Percentiles rank a stretch among this genome's conserved stretches.
Conservation (phyloP, 129 eudicot species). For the Solidago caesia region DNA sequence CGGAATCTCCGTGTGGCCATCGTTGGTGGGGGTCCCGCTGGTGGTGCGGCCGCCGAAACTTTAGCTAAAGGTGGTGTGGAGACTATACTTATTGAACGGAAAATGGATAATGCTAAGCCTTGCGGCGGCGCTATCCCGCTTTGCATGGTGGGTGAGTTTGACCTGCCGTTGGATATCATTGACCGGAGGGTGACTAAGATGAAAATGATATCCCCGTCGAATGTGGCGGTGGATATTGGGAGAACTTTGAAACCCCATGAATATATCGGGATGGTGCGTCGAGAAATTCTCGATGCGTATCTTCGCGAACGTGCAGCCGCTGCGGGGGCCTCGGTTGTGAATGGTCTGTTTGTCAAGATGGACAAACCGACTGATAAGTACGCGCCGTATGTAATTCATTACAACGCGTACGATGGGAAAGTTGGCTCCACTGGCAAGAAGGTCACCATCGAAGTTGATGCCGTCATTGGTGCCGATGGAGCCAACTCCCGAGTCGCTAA, state of each 20-base stretch:
- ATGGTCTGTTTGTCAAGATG: conserved; percentile 84
- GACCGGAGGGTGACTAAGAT: conserved; percentile 92
- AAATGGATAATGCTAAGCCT: conserved; percentile 92
- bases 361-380: conserved; percentile 51
- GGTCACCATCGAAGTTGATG: conserved; percentile 68
- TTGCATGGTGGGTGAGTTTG: conserved; percentile 98
- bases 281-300: conserved; percentile 84
- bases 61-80: conserved; percentile 92
- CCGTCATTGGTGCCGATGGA: conserved; percentile 94
- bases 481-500: conserved; percentile 96
- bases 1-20: conserved; percentile 97
- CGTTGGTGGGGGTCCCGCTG: conserved; percentile 97
- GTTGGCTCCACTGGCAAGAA: conserved; percentile 55
- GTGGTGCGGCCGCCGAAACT: conserved; percentile 96
- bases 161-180: conserved; percentile 80
- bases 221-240: conserved; percentile 95
- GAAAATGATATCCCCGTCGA: conserved; percentile 99
- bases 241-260: conserved; percentile 83
- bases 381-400: conserved; percentile 63
- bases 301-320: conserved; percentile 75
- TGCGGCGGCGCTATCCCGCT: conserved; percentile 98
- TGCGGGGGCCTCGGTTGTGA: conserved; percentile 75
- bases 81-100: conserved; percentile 75
- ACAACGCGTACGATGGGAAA: conserved; percentile 63
- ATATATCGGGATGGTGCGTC: conserved; percentile 98